Conservation (phyloP, 306 rosid species). For the Mucuna pruriens region DNA sequence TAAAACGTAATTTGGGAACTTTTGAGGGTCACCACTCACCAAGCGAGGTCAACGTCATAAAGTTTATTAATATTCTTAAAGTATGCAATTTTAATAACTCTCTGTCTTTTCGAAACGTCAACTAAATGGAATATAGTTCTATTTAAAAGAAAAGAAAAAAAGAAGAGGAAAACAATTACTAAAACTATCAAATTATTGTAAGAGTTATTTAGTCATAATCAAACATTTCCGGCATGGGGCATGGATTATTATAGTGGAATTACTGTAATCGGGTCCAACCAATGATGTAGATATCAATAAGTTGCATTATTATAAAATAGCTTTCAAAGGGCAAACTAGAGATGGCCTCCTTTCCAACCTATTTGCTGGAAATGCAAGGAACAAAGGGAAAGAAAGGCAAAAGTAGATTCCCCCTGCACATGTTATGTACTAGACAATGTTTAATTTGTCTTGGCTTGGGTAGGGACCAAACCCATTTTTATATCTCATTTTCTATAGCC, state of each 20-base stretch:
- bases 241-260: constrained; percentile 49
- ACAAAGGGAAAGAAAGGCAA: constrained; percentile 52
- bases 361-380: constrained; percentile 78
- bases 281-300: constrained; percentile 53
- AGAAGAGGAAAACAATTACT: background rate
- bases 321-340: constrained; percentile 52
- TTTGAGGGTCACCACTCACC: constrained; percentile 46
- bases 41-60: constrained; percentile 37
- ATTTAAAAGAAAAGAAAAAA: background rate
- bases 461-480: constrained; percentile 47
- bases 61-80: constrained; percentile 36
- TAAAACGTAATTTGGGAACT: constrained; percentile 28
- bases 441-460: constrained; percentile 64
- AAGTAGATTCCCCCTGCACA: constrained; percentile 79
- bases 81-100: constrained; percentile 14
- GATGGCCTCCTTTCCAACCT: constrained; percentile 63
- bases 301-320: constrained; percentile 42
- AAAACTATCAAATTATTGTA: constrained; percentile 46
- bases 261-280: constrained; percentile 54
- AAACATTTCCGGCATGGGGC: constrained; percentile 38
- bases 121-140: constrained; percentile 9
- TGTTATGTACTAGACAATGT: constrained; percentile 57
- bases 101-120: constrained; percentile 22
- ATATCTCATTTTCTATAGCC: constrained; percentile 26
- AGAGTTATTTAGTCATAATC: constrained; percentile 52